Conservation (phyloP, 2,329 filamentous ascomycete species). For the Cercospora sp. region DNA sequence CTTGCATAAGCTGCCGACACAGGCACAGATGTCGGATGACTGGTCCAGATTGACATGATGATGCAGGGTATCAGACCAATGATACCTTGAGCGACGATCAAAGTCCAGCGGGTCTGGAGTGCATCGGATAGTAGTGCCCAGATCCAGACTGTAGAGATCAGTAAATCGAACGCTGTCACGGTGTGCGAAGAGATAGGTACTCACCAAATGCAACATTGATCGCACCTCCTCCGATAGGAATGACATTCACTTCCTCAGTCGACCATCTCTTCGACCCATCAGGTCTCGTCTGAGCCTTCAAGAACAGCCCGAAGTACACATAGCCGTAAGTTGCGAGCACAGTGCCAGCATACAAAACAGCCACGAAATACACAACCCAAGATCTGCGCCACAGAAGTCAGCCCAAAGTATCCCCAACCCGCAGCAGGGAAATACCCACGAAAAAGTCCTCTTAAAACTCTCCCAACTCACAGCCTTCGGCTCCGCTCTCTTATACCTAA, state of each 20-base stretch:
- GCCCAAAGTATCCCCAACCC: background rate
- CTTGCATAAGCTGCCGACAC: constrained; percentile 53
- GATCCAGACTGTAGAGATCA: constrained; percentile 47
- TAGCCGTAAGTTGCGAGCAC: constrained; percentile 52
- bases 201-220: constrained; percentile 49
- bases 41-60: constrained; percentile 57
- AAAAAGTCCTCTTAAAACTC: constrained; percentile 48
- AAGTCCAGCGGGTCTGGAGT: constrained; percentile 52
- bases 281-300: constrained; percentile 44
- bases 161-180: background rate
- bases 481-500: constrained; percentile 49
- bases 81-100: constrained; percentile 50
- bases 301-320: constrained; percentile 48
- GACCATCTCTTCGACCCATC: constrained; percentile 49
- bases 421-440: constrained; percentile 4
- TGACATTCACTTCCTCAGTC: constrained; percentile 50
- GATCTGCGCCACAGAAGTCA: constrained; percentile 17
- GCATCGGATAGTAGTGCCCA: constrained; percentile 56
- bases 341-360: constrained; percentile 48
- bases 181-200: too few relatives aligned
- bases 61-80: constrained; percentile 53
- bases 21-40: constrained; percentile 45
- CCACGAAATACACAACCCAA: constrained; percentile 51
- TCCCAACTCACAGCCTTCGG: constrained; percentile 50
- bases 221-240: constrained; percentile 51